Conservation (phyloP, 2,329 filamentous ascomycete genomes). For the Paracamarosporium sp. region DNA sequence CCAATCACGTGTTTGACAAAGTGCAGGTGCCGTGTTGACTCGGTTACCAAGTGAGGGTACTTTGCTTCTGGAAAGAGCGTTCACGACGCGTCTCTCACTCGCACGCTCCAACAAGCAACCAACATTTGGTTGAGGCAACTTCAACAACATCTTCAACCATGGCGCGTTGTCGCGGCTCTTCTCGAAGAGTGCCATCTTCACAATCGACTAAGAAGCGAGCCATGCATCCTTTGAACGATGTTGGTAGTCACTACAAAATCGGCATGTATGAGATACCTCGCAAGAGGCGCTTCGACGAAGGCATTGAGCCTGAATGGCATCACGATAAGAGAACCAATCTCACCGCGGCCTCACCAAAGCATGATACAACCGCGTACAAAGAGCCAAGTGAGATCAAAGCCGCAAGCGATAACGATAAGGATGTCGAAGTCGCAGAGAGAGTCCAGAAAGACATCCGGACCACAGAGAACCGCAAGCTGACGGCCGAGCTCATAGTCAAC, state of each 20-base stretch:
- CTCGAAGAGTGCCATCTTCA: neutral
- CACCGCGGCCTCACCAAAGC: neutral
- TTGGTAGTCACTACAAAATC: neutral
- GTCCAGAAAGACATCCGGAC: neutral
- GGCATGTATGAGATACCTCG: neutral
- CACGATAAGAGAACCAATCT: neutral
- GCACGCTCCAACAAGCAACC: neutral
- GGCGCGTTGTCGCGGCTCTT: conserved; percentile 4
- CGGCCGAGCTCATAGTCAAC: neutral
- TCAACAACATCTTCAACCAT: neutral
- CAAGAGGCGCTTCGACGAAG: neutral
- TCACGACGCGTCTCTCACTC: neutral
- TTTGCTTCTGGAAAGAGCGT: neutral
- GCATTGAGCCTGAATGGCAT: neutral
- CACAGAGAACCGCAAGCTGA: neutral
- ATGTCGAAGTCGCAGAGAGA: neutral
- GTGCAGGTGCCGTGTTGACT: neutral
- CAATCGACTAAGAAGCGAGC: neutral
- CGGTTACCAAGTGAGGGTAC: neutral
- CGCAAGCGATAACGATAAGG: too few relatives aligned
- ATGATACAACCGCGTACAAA: neutral
- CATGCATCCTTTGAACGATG: neutral
- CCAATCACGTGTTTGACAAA: too few relatives aligned
- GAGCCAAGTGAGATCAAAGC: too few relatives aligned
- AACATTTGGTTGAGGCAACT: neutral